These are phyloP conservation scores for Hericium coralloides DNA, from an alignment of 768 basidiomycete genomes.

Conservation along the genomic window DNA sequence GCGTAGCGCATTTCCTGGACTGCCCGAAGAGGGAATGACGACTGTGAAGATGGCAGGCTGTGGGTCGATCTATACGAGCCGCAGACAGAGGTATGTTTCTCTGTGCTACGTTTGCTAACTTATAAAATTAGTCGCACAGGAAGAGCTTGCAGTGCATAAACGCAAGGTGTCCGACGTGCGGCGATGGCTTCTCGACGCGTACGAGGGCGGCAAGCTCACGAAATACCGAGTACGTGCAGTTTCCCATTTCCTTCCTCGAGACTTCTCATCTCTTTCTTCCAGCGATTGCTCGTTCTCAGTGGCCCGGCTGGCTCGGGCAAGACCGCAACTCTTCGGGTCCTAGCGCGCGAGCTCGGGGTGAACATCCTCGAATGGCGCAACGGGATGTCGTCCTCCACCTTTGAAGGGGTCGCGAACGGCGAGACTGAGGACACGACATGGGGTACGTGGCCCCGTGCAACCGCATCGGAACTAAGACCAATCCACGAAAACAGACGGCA, in stretches of 20 bases:
- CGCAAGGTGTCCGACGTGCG: constrained; percentile 73
- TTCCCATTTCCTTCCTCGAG: not conserved
- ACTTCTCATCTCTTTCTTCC: not conserved
- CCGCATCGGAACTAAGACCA: not conserved
- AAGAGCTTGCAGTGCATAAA: constrained; percentile 71
- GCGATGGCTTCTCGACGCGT: constrained; percentile 65
- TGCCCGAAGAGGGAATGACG: not conserved
- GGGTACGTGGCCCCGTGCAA: constrained; percentile 5
- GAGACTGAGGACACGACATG: not conserved
- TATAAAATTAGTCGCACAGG: constrained; percentile 26
- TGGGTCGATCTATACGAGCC: constrained; percentile 30
- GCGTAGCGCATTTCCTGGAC: too few relatives aligned
- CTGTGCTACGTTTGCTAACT: not conserved
- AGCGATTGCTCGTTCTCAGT: constrained; percentile 80
- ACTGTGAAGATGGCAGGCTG: constrained; percentile 11
- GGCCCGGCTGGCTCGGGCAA: constrained; percentile 90
- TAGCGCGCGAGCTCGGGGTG: constrained; percentile 65
- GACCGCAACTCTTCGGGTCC: constrained; percentile 72
- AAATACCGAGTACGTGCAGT: constrained; percentile 61
- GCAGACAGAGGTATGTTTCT: constrained; percentile 16
- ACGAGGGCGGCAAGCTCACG: constrained; percentile 55
- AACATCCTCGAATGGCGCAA: constrained; percentile 86
- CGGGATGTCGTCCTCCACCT: constrained; percentile 14
- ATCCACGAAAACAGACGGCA: not conserved
- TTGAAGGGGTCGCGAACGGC: constrained; percentile 4